A percentile compares a stretch with the other conserved stretches of the same genome.
Conservation (phyloP, 1,284 basidiomycete species). For the Paramarasmius palmivorus region DNA sequence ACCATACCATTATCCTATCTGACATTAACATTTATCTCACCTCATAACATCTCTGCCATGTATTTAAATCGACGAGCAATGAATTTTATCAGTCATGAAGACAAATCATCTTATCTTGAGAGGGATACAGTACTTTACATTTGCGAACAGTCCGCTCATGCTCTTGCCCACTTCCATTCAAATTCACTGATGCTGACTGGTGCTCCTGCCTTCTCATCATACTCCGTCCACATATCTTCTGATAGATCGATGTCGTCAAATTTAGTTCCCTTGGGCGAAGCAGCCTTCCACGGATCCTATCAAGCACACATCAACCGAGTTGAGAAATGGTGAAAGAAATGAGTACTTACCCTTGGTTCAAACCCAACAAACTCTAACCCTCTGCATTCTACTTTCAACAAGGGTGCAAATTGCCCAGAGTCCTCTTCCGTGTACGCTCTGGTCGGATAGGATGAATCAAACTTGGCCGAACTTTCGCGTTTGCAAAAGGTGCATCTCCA, state of each 20-base stretch:
- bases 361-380: constrained; percentile 77
- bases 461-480: constrained; percentile 78
- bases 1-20: too few species aligned
- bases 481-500: constrained; percentile 79
- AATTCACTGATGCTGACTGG: constrained; percentile 69
- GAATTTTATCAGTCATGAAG: too few species aligned
- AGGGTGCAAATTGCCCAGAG: constrained; percentile 52
- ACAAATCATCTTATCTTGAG: too few species aligned
- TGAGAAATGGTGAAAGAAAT: constrained; percentile 2
- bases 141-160: too few species aligned
- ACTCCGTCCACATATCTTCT: constrained; percentile 72
- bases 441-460: constrained; percentile 53
- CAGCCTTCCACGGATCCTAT: constrained; percentile 73
- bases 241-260: constrained; percentile 67
- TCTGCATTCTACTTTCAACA: constrained; percentile 73
- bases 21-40: too few species aligned
- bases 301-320: constrained; percentile 12
- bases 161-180: constrained; percentile 64
- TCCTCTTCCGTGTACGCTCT: constrained; percentile 62
- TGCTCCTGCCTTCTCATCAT: constrained; percentile 71
- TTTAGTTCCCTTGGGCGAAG: constrained; percentile 50
- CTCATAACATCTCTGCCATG: too few species aligned
- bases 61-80: too few species aligned
- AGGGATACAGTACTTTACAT: too few species aligned
- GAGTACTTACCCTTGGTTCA: constrained; percentile 53